Base-by-base conservation (phyloP, 2,329 filamentous ascomycete species). In the Diplocarpon mali region DNA sequence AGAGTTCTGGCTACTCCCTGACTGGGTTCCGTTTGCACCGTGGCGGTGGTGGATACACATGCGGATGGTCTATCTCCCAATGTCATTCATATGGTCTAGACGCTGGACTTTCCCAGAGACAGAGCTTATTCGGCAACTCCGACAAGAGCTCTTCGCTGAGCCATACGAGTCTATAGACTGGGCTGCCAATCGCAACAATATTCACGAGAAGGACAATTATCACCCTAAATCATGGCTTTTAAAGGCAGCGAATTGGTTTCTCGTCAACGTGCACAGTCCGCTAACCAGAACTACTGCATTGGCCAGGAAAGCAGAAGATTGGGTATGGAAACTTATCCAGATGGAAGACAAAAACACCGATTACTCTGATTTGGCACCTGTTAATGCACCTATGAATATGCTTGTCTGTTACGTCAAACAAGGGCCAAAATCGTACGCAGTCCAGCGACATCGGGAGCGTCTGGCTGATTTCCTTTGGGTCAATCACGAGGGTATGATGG, bases 11-110 rank as follows among this genome's bases (percentile, higher is more conserved):
- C 71, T 95, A 34, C 67, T 95, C 3, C 89, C 89, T 0, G 85
- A 95, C 62, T 95, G 87, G 87, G 74, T 87, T 2, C 89, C 89
- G 1, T 74, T 95, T 59, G 80, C 87, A 5, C 90, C 90, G 0
- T 94, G 88, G 87, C 72, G 87, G 53, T 95, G 90, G 89, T 95
- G 89, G 90, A 85, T 96, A 57, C 92, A 98, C 58, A 95, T 95
- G 64, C 86, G 92, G n/a, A 80, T 85, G 65, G 89, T 98, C n/a
- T 95, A 90, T 58, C 63, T 95, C 39, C 83, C 89, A 5, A 95
- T 96, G 87, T 80, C 83, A 0, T 95, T 84, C 60, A 65, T 96
- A 35, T 95, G 84, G 69, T 94, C 88, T 0, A 87, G 83, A 67
- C 73, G 73, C 51, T 95, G 86, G 79, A 74, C 72, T 24, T 83